phyloP scores from a whole-genome alignment of 495 filamentous ascomycete species.

The Hypomontagnella monticulosa region DNA sequence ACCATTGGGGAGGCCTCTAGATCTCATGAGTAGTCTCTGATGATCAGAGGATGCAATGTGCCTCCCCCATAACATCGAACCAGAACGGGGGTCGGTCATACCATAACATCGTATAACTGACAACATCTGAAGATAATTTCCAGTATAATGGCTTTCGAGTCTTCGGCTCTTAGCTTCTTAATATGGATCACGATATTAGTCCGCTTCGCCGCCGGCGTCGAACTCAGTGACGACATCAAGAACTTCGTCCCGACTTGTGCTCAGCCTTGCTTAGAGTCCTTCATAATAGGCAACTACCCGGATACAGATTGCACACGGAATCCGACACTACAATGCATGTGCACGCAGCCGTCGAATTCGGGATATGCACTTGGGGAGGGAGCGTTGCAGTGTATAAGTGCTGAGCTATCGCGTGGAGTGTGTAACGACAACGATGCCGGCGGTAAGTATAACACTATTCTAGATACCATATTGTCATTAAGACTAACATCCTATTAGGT shows the following conservation, averaged over 20 bases:
- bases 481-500: constrained; percentile 45
- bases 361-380: constrained; percentile 77
- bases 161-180: constrained; percentile 45
- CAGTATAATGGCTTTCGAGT: constrained; percentile 57
- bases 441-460: constrained; percentile 46
- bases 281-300: constrained; percentile 68
- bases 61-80: constrained; percentile 30
- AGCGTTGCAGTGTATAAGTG: constrained; percentile 68
- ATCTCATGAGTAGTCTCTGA: constrained; percentile 25
- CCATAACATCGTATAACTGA: constrained; percentile 33
- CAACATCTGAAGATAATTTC: constrained; percentile 50
- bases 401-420: constrained; percentile 52
- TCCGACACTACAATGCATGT: constrained; percentile 69
- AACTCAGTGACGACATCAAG: constrained; percentile 55
- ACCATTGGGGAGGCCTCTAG: constrained; percentile 30
- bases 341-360: constrained; percentile 63
- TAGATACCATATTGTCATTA: neutral
- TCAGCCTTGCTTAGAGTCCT: constrained; percentile 67
- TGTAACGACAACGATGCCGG: constrained; percentile 50
- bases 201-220: constrained; percentile 41
- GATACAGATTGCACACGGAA: constrained; percentile 56
- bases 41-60: constrained; percentile 32
- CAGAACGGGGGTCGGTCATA: constrained; percentile 34
- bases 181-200: constrained; percentile 49
- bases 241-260: constrained; percentile 72